These are phyloP conservation scores for Salix dunnii DNA, from an alignment of 345 rosid species.

Conservation along the genomic window DNA sequence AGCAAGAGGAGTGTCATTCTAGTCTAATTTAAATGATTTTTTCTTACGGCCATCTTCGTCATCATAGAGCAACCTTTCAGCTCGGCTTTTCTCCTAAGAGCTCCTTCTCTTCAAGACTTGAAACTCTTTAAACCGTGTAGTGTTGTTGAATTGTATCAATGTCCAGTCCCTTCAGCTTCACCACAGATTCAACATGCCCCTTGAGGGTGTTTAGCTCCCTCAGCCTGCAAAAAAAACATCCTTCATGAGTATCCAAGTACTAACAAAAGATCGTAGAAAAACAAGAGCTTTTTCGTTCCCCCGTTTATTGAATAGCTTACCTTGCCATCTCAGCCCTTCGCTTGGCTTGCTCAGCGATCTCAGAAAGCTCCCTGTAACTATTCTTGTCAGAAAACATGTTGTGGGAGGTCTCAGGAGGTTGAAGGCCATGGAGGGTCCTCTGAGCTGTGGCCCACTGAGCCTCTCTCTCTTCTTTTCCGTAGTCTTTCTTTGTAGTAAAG, in stretches of 20 bases:
- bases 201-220: slow-evolving; percentile 67
- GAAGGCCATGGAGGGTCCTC: slow-evolving; percentile 91
- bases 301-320: slow-evolving; percentile 27
- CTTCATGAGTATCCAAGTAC: not conserved
- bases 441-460: slow-evolving; percentile 96
- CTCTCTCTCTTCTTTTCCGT: slow-evolving; percentile 87
- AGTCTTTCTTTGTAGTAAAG: slow-evolving; percentile 86
- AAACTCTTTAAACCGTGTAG: slow-evolving; percentile 52
- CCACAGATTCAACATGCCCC: slow-evolving; percentile 87
- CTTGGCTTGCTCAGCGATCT: slow-evolving; percentile 98
- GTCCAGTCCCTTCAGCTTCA: slow-evolving; percentile 82
- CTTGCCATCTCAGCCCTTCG: slow-evolving; percentile 95
- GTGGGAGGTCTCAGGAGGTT: slow-evolving; percentile 50
- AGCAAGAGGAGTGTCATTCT: not conserved
- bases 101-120: not conserved
- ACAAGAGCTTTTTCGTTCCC: not conserved
- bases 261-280: not conserved
- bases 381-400: slow-evolving; percentile 52
- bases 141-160: slow-evolving; percentile 80
- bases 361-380: slow-evolving; percentile 79
- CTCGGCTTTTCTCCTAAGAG: not conserved
- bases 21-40: slow-evolving; percentile 1
- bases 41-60: slow-evolving; percentile 1
- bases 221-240: slow-evolving; percentile 42
- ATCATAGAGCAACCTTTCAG: not conserved